Conservation (phyloP, 163 green algal genomes). For the Trebouxia gelatinosa region DNA sequence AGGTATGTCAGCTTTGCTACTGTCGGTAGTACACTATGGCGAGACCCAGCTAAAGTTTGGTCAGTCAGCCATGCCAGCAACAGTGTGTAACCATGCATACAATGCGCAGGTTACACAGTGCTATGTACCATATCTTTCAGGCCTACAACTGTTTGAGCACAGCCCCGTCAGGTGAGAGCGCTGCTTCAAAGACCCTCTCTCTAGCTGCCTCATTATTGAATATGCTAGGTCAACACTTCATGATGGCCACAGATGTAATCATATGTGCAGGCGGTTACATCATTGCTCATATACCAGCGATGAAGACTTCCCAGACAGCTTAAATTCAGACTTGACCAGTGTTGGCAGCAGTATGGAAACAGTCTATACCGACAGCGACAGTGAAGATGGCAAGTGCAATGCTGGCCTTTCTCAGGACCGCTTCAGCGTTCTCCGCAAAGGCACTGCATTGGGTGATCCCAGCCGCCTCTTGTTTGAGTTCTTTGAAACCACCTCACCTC, state of each 20-base stretch:
- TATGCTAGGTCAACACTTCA: too few relatives aligned
- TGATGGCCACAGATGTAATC: too few relatives aligned
- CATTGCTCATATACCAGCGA: slow-evolving; percentile 21
- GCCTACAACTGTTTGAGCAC: slow-evolving; percentile 42
- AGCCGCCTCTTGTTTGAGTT: slow-evolving; percentile 54
- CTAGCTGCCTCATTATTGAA: too few relatives aligned
- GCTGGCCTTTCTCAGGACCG: neutral
- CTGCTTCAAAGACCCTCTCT: too few relatives aligned
- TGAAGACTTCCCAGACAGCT: slow-evolving; percentile 16
- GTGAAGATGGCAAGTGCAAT: slow-evolving; percentile 35
- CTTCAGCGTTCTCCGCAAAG: neutral
- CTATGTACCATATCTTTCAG: slow-evolving; percentile 48
- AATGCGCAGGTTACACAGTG: slow-evolving; percentile 47
- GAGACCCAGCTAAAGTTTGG: too few relatives aligned
- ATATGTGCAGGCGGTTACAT: neutral
- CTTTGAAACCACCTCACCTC: slow-evolving; percentile 19
- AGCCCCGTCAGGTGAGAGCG: neutral
- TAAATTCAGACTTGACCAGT: slow-evolving; percentile 10
- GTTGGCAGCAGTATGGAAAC: slow-evolving; percentile 24
- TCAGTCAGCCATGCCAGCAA: too few relatives aligned
- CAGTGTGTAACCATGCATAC: too few relatives aligned
- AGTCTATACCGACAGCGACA: slow-evolving; percentile 47
- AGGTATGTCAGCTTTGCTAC: too few relatives aligned
- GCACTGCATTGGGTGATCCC: slow-evolving; percentile 46
- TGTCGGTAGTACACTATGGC: too few relatives aligned